These are phyloP conservation scores for Nicotiana benthamiana DNA, from an alignment of 257 asterid genomes.

Conservation along the genomic window DNA sequence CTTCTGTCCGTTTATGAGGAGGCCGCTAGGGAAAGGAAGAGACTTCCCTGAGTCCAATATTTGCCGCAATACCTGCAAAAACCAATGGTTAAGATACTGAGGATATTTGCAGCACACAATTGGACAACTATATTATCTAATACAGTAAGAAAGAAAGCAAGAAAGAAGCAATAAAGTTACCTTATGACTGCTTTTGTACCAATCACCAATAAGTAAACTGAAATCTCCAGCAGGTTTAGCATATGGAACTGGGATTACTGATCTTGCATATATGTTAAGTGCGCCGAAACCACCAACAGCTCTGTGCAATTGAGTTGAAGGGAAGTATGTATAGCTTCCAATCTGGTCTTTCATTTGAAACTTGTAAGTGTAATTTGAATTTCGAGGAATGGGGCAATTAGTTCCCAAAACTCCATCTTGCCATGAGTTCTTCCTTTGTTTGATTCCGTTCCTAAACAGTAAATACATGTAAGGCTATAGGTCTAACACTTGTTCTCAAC, in stretches of 20 bases:
- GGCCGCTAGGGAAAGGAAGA: constrained; percentile 67
- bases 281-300: constrained; percentile 92
- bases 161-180: constrained; percentile 21
- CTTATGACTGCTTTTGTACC: constrained; percentile 70
- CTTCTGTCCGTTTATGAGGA: constrained; percentile 70
- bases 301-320: constrained; percentile 83
- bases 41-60: constrained; percentile 69
- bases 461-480: neutral
- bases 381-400: constrained; percentile 79
- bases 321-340: constrained; percentile 84
- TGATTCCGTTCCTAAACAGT: constrained; percentile 81
- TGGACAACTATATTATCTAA: neutral
- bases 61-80: constrained; percentile 59
- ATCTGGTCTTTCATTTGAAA: constrained; percentile 93
- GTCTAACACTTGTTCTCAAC: neutral
- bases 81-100: neutral
- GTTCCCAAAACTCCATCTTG: constrained; percentile 97
- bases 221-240: constrained; percentile 75
- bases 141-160: neutral
- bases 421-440: constrained; percentile 97
- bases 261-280: constrained; percentile 65
- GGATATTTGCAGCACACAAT: neutral
- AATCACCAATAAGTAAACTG: constrained; percentile 78
- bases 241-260: constrained; percentile 89
- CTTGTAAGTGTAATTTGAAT: constrained; percentile 70